These are phyloP conservation scores for Nakazawaea sp. DNA, from an alignment of 805 yeast species.

Conservation along the genomic window DNA sequence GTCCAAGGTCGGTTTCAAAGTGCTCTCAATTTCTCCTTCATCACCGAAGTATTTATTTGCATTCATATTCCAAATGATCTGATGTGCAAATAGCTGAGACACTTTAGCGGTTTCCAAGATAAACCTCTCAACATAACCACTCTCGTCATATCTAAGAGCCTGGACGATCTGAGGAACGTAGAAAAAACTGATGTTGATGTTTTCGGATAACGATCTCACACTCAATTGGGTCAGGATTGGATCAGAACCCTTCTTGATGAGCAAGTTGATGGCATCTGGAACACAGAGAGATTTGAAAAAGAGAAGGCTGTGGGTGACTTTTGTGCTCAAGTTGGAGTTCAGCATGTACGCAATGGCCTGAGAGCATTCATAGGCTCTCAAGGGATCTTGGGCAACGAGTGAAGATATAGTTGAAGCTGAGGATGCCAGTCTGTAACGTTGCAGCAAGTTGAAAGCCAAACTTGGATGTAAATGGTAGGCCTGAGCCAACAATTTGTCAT, in stretches of 20 bases:
- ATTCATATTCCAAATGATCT: constrained; percentile 95
- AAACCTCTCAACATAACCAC: constrained; percentile 82
- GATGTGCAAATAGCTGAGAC: constrained; percentile 90
- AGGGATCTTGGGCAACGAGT: constrained; percentile 38
- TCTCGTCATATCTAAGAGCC: constrained; percentile 68
- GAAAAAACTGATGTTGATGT: constrained; percentile 83
- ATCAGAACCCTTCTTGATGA: constrained; percentile 62
- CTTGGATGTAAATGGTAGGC: constrained; percentile 67
- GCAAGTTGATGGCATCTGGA: constrained; percentile 75
- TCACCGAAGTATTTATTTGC: constrained; percentile 92
- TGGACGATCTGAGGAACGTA: constrained; percentile 98
- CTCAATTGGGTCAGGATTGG: constrained; percentile 77
- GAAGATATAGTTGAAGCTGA: constrained; percentile 36
- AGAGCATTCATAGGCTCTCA: constrained; percentile 47
- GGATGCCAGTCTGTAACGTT: constrained; percentile 40
- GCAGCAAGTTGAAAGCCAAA: constrained; percentile 64
- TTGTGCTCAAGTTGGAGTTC: constrained; percentile 15
- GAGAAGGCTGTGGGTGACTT: constrained; percentile 34
- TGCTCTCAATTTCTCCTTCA: constrained; percentile 73
- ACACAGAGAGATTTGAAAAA: constrained; percentile 80
- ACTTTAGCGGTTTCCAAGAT: constrained; percentile 90
- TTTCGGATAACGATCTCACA: constrained; percentile 80
- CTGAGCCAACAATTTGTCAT: constrained; percentile 35
- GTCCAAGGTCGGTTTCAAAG: constrained; percentile 78
- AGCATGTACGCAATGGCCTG: constrained; percentile 53